These are phyloP conservation scores for Kazachstania africana DNA, from an alignment of 805 yeast genomes.

Conservation along the genomic window DNA sequence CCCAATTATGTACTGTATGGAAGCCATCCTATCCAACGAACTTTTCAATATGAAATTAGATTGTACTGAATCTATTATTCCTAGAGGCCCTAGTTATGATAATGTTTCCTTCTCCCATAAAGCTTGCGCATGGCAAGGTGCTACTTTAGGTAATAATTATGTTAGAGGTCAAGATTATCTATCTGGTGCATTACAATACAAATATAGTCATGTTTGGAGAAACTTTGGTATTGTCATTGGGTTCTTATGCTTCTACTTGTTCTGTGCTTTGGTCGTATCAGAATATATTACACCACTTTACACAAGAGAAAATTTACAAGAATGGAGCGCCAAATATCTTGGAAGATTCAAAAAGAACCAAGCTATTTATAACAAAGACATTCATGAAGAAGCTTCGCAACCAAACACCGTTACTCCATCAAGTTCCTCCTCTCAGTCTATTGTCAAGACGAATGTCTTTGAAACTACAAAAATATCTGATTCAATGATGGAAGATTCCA, in stretches of 20 bases:
- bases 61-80: slow-evolving; percentile 42
- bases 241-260: slow-evolving; percentile 31
- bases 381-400: not conserved
- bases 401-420: not conserved
- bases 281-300: slow-evolving; percentile 23
- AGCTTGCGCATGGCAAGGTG: slow-evolving; percentile 50
- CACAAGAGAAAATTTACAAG: slow-evolving; percentile 7
- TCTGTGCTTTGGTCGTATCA: slow-evolving; percentile 20
- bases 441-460: not conserved
- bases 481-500: not conserved
- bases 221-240: slow-evolving; percentile 56
- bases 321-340: too few species aligned
- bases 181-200: slow-evolving; percentile 34
- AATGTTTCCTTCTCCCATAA: slow-evolving; percentile 27
- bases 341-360: not conserved
- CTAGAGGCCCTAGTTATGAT: slow-evolving; percentile 45
- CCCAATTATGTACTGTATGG: slow-evolving; percentile 49
- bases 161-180: slow-evolving; percentile 53
- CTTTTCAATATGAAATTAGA: slow-evolving; percentile 44
- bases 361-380: not conserved
- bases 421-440: not conserved
- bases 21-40: slow-evolving; percentile 53
- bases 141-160: slow-evolving; percentile 37
- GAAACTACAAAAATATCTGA: not conserved
- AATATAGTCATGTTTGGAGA: slow-evolving; percentile 60